Base-by-base conservation (phyloP, 768 basidiomycete species). In the Goffeauzyma gilvescens region DNA sequence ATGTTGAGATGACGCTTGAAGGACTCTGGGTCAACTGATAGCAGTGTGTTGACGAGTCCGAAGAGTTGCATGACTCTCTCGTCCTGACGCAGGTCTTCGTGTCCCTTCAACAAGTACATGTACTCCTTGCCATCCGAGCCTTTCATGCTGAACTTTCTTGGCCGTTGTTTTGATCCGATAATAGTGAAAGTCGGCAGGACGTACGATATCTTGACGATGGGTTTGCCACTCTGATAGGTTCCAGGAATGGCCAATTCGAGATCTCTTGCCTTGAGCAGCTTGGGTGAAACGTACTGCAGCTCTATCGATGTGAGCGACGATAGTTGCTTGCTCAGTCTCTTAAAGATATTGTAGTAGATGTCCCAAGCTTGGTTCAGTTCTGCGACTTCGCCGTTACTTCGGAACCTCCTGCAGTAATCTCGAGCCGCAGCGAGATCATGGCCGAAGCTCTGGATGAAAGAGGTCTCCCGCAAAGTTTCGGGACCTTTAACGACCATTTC, bases 41-140 rank as follows among this genome's bases (percentile, higher is more conserved):
- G 75, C 2, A 95, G 67, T 0, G 85, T 90, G 64, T 98, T 98
- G 54, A 96, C 81, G 35, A 98, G 76, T 46, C 93, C 81, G 64
- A 96, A 96, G 15, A 96, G 72, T 62, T 98, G 93, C 90, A 96
- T 96, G 43, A 96, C 93, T 49, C 93, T 75, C 56, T 98, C 93
- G 59, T 98, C 93, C 65, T 96, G 93, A 30, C 93, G 86, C 38
- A 98, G 71, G 67, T 98, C 93, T 67, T 98, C 93, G 63, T 98
- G 93, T 6, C 93, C 93, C 72, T 98, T 98, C 41, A 98, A 71
- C 24, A 72, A 54, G 60, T 84, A 98, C 55, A 85, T 78, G 56
- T 96, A 90, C 50, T 95, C 93, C 53, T 77, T 72, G 6, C 85
- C 89, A 62, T 98, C 93, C 40, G 76, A 79, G 7, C 93, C 93